These are phyloP conservation scores for Erodium texanum DNA, from an alignment of 441 rosid species.

Conservation along the genomic window DNA sequence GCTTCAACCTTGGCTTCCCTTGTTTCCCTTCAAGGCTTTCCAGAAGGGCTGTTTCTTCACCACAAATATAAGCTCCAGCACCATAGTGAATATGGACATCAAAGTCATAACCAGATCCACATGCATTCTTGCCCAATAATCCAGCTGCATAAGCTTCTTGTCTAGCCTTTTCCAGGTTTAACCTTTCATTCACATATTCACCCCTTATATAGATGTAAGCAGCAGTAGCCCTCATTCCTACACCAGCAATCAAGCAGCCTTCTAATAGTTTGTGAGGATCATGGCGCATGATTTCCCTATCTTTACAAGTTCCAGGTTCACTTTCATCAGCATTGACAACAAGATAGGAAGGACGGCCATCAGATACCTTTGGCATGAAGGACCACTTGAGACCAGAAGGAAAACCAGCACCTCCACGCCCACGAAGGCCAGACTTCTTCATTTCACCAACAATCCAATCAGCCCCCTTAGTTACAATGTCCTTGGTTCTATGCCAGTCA, in stretches of 20 bases:
- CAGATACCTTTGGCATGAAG: conserved; percentile 96
- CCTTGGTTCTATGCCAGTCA: conserved; percentile 94
- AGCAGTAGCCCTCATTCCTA: conserved; percentile 97
- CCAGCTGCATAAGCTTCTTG: conserved; percentile 94
- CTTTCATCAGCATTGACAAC: conserved; percentile 99
- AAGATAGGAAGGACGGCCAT: conserved; percentile 96
- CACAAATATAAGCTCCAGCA: conserved; percentile 98
- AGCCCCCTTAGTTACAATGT: conserved; percentile 87
- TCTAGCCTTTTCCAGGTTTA: conserved; percentile 71
- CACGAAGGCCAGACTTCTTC: conserved; percentile 94
- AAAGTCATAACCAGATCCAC: conserved; percentile 97
- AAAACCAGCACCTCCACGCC: conserved; percentile 99
- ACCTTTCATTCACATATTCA: conserved; percentile 87
- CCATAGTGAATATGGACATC: conserved; percentile 96
- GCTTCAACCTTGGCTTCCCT: conserved; percentile 98
- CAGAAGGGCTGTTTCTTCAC: conserved; percentile 96
- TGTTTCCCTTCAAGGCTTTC: conserved; percentile 99
- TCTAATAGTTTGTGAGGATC: conserved; percentile 96
- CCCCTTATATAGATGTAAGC: conserved; percentile 97
- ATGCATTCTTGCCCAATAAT: conserved; percentile 87
- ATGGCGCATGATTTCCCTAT: conserved; percentile 96
- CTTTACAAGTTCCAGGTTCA: conserved; percentile 99
- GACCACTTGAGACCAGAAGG: conserved; percentile 99
- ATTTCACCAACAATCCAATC: conserved; percentile 97
- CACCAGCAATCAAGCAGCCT: conserved; percentile 98